A percentile compares a stretch with the other conserved stretches of the same genome.
These are phyloP conservation scores for Lathyrus tuberosus DNA, from an alignment of 306 rosid species.

Conservation along the genomic window DNA sequence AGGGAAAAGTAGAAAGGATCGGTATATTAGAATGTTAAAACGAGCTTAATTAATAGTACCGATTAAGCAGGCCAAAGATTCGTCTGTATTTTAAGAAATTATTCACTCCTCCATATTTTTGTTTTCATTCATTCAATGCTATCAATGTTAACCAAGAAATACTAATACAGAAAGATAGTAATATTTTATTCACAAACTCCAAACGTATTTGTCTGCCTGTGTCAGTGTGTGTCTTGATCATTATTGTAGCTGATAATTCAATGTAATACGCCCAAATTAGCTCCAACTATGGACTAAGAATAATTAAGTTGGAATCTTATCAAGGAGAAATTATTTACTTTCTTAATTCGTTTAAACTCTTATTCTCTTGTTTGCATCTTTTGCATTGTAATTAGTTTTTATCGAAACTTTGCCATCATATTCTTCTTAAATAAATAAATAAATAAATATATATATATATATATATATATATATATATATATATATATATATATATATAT, in stretches of 20 bases:
- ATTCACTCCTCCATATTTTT: not conserved
- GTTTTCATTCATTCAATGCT: conserved; percentile 11
- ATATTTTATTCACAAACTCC: conserved; percentile 1
- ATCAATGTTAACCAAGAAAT: not conserved
- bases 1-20: not conserved
- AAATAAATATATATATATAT: too few relatives aligned
- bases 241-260: not conserved
- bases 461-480: not conserved
- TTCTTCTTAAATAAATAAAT: not conserved
- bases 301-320: conserved; percentile 11
- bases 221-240: not conserved
- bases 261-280: conserved; percentile 4
- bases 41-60: not conserved
- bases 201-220: not conserved
- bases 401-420: not conserved
- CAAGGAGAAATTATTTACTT: not conserved
- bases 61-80: not conserved
- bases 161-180: not conserved
- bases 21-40: not conserved
- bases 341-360: not conserved
- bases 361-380: not conserved
- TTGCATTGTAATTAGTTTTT: not conserved
- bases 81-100: not conserved
- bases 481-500: too few relatives aligned
- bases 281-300: not conserved